phyloP scores from a whole-genome alignment of 352 stramenopile species.

The Poterioochromonas sp. region DNA sequence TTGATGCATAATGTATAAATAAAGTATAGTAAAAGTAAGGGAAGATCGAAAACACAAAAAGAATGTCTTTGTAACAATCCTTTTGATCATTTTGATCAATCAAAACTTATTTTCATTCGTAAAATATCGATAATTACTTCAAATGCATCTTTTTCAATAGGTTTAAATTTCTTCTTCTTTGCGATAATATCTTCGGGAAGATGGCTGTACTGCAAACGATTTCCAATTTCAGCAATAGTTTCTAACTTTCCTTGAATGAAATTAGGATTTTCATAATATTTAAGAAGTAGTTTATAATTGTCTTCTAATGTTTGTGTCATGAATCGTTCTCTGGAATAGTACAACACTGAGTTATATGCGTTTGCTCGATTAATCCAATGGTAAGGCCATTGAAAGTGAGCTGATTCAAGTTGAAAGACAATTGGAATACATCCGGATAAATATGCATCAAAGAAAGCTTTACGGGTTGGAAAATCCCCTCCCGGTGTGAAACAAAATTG shows the following conservation, averaged over 20 bases:
- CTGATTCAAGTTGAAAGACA: neutral
- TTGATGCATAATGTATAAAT: too few relatives aligned
- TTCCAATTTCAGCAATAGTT: neutral
- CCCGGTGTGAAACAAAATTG: constrained; percentile 4
- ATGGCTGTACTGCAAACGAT: neutral
- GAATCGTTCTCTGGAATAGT: too few relatives aligned
- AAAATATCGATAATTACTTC: neutral
- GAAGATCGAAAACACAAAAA: too few relatives aligned
- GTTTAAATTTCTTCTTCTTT: too few relatives aligned
- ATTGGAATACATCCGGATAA: constrained; percentile 17
- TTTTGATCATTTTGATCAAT: too few relatives aligned
- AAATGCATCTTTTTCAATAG: neutral
- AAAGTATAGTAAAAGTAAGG: too few relatives aligned
- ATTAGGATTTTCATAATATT: too few relatives aligned
- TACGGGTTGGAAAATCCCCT: constrained; percentile 28
- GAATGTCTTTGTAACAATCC: too few relatives aligned
- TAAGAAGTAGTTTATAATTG: too few relatives aligned
- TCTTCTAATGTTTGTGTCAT: too few relatives aligned
- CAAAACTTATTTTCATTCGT: too few relatives aligned
- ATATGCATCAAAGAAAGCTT: constrained; percentile 21
- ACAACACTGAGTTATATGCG: neutral
- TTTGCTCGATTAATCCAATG: constrained; percentile 1
- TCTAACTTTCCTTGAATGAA: too few relatives aligned
- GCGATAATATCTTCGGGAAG: neutral
- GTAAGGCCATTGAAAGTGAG: neutral